These are phyloP conservation scores for Yamagishiella unicocca DNA, from an alignment of 139 green algal genomes.

Conservation along the genomic window DNA sequence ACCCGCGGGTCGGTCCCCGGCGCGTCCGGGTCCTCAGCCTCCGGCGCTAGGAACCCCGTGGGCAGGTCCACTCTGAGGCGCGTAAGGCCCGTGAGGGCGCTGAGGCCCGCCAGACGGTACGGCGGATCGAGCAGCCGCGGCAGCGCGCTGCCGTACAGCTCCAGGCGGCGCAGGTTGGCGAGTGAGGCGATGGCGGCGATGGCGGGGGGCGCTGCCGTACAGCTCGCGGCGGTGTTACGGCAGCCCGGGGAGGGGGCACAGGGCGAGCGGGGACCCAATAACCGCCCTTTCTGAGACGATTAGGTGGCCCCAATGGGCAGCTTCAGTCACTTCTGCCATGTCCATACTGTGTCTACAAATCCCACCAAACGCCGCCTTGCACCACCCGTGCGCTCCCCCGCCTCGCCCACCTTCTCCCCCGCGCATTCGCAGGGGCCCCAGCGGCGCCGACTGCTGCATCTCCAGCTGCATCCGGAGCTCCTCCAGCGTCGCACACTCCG, in stretches of 20 bases:
- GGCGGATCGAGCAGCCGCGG: not conserved
- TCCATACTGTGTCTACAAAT: too few relatives aligned
- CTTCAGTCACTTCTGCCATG: too few relatives aligned
- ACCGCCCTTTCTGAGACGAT: too few relatives aligned
- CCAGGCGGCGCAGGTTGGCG: not conserved
- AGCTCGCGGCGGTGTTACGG: too few relatives aligned
- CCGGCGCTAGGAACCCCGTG: not conserved
- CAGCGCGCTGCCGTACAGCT: slow-evolving; percentile 11
- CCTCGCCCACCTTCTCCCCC: slow-evolving; percentile 13
- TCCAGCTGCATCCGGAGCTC: slow-evolving; percentile 16
- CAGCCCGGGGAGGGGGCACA: too few relatives aligned
- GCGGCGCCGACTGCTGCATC: not conserved
- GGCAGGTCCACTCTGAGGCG: slow-evolving; percentile 8
- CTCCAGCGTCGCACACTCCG: not conserved
- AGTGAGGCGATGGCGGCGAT: slow-evolving; percentile 15
- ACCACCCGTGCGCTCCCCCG: not conserved
- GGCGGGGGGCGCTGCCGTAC: slow-evolving; percentile 12
- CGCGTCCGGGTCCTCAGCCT: not conserved
- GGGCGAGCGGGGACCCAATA: too few relatives aligned
- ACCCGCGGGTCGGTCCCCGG: too few relatives aligned
- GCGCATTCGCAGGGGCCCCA: slow-evolving; percentile 2
- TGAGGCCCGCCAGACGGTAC: slow-evolving; percentile 5
- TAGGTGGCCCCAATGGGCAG: too few relatives aligned
- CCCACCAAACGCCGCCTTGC: too few relatives aligned
- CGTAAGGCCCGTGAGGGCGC: slow-evolving; percentile 3